Conservation (phyloP, 2,329 filamentous ascomycete species). For the Emydomyces testavorans region DNA sequence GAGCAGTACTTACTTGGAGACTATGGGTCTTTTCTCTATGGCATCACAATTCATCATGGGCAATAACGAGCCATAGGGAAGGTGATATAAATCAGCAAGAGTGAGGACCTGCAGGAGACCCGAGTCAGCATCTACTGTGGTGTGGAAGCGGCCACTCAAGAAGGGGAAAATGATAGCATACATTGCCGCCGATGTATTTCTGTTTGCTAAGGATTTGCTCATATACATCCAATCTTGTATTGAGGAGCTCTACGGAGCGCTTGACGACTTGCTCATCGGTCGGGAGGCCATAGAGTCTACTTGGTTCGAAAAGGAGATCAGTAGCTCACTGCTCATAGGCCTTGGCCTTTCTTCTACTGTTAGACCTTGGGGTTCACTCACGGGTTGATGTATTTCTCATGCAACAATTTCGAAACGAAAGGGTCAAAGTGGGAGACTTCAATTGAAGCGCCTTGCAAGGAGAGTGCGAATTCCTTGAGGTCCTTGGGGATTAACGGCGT, state of each 20-base stretch:
- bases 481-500: slow-evolving; percentile 10
- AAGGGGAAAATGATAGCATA: not conserved
- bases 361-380: not conserved
- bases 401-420: slow-evolving; percentile 3
- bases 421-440: slow-evolving; percentile 11
- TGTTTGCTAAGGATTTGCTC: slow-evolving; percentile 14
- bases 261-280: slow-evolving; percentile 5
- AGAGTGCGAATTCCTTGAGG: slow-evolving; percentile 10
- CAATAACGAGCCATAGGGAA: slow-evolving; percentile 6
- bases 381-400: slow-evolving; percentile 11
- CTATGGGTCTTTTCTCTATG: slow-evolving; percentile 11
- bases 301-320: not conserved
- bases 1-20: slow-evolving; percentile 9
- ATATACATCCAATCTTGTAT: slow-evolving; percentile 12
- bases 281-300: not conserved
- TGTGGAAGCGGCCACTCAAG: too few species aligned
- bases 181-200: slow-evolving; percentile 14
- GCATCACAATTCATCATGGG: not conserved
- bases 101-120: slow-evolving; percentile 4
- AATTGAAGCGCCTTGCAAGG: slow-evolving; percentile 6
- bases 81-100: slow-evolving; percentile 13
- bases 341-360: not conserved
- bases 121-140: not conserved
- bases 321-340: not conserved
- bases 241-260: slow-evolving; percentile 3